A percentile compares a stretch with the other conserved stretches of the same genome.
These are phyloP conservation scores for Aspergillus terreus DNA, from an alignment of 2,329 filamentous ascomycete species.

Conservation along the genomic window DNA sequence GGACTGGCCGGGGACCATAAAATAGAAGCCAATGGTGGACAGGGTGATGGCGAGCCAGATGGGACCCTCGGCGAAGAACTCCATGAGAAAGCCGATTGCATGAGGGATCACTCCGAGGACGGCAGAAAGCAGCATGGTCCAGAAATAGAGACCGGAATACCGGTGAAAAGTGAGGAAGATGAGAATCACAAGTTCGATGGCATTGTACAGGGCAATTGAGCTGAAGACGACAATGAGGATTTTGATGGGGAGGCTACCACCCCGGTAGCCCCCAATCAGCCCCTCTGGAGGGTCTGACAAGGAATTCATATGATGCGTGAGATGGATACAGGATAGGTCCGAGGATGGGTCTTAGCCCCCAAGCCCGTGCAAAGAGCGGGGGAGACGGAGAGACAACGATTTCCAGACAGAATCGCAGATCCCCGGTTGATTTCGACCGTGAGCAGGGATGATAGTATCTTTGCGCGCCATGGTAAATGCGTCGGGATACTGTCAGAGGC, in stretches of 20 bases:
- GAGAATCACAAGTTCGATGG: conserved; percentile 38
- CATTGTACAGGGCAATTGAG: conserved; percentile 47
- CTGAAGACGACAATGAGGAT: conserved; percentile 31
- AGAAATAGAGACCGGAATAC: conserved; percentile 40
- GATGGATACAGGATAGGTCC: neutral
- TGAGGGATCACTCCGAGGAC: conserved; percentile 34
- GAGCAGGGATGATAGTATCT: neutral
- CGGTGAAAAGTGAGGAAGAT: conserved; percentile 36
- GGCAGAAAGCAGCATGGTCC: conserved; percentile 35
- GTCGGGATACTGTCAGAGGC: neutral
- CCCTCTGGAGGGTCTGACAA: conserved; percentile 25
- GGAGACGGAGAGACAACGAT: neutral
- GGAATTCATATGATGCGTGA: conserved; percentile 6
- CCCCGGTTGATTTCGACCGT: neutral
- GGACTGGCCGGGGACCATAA: conserved; percentile 60
- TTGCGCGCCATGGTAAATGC: neutral
- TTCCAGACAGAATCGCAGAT: neutral
- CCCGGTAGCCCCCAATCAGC: conserved; percentile 26
- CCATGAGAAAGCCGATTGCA: conserved; percentile 39
- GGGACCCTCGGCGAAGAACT: conserved; percentile 33
- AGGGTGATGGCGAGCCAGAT: conserved; percentile 37
- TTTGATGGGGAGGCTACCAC: conserved; percentile 18
- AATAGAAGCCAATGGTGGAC: conserved; percentile 52
- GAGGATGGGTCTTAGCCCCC: neutral
- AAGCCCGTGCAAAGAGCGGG: neutral